Percentiles rank a stretch among this genome's conserved stretches.
phyloP scores from a whole-genome alignment of 306 rosid species.

The Fagus sylvatica region DNA sequence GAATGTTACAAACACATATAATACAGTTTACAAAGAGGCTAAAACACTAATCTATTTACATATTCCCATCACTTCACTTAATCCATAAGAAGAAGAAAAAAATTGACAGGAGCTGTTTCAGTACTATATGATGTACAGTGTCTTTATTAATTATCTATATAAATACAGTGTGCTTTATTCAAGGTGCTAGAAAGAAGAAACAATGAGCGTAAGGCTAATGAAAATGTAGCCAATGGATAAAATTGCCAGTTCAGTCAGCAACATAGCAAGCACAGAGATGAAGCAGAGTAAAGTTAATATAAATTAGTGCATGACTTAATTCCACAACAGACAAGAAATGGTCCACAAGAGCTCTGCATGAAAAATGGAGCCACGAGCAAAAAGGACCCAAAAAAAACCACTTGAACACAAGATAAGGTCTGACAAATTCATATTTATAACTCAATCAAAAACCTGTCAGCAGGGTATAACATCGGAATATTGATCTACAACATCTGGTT shows the following conservation, averaged over 20 bases:
- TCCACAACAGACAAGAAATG: background rate
- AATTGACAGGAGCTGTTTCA: background rate
- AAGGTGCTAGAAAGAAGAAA: background rate
- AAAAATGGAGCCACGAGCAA: background rate
- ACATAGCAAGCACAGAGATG: background rate
- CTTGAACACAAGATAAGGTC: background rate
- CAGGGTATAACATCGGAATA: background rate
- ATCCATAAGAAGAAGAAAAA: background rate
- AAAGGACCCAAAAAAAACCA: background rate
- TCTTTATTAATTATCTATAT: background rate
- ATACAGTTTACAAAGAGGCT: background rate
- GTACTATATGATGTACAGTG: background rate
- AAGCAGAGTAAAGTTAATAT: background rate
- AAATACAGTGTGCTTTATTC: background rate
- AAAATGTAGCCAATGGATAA: slow-evolving; percentile 1
- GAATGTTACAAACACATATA: slow-evolving; percentile 1
- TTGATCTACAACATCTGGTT: background rate
- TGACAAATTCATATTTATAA: background rate
- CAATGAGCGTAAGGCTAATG: background rate
- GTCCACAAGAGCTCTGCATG: background rate
- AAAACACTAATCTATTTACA: background rate
- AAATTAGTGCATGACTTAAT: background rate
- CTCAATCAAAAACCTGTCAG: background rate
- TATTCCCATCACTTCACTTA: background rate
- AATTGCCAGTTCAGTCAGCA: background rate